Evolutionary conservation across 208 protist genomes (phyloP).

Genomic region (Polymyxa betae): DNA sequence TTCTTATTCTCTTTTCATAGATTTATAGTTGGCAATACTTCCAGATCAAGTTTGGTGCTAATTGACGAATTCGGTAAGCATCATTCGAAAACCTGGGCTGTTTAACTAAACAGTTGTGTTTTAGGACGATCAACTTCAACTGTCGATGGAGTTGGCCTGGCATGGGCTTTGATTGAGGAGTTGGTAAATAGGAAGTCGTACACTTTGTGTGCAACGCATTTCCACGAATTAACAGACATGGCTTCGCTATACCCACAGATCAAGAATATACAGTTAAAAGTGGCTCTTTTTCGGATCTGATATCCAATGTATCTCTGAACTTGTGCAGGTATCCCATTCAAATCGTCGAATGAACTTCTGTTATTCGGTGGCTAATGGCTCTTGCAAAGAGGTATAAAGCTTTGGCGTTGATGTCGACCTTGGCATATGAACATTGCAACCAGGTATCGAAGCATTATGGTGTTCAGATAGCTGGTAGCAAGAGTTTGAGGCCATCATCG

Average conservation of each 20-base stretch:
- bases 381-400: conserved; percentile 31
- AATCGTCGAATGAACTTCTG: not conserved
- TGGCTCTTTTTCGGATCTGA: not conserved
- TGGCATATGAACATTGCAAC: not conserved
- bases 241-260: conserved; percentile 10
- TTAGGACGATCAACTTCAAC: conserved; percentile 58
- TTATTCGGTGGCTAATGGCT: not conserved
- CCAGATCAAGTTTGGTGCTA: conserved; percentile 38
- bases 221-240: conserved; percentile 31
- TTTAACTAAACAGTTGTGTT: not conserved
- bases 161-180: conserved; percentile 54
- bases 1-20: not conserved
- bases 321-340: not conserved
- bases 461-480: conserved; percentile 7
- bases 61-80: conserved; percentile 61
- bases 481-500: too few relatives aligned
- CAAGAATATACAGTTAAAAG: conserved; percentile 3
- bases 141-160: conserved; percentile 58
- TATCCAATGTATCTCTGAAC: not conserved
- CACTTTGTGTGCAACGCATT: conserved; percentile 60
- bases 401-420: not conserved
- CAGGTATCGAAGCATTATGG: conserved; percentile 39
- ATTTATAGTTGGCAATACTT: conserved; percentile 31
- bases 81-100: not conserved
- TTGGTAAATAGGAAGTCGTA: conserved; percentile 3